Base-by-base conservation (phyloP, 345 rosid genomes). In the Eucalyptus fibrosa region DNA sequence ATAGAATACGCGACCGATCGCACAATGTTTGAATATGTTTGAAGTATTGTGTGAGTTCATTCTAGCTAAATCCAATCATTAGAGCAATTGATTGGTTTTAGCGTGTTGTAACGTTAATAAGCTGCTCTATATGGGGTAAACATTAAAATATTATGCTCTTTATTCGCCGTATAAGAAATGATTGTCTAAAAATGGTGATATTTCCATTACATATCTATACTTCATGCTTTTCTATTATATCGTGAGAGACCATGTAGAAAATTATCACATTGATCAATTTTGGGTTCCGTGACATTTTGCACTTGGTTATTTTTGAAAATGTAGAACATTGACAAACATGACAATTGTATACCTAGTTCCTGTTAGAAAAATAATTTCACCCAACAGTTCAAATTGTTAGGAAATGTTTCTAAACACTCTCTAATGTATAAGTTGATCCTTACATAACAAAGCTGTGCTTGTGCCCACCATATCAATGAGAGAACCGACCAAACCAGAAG, bases 261-360 rank as follows among this genome's bases (percentile, higher is more conserved):
- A 62, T 32, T 67, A 32, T n/a, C 44, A 18, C 12, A 32, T 1
- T 2, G 4, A 67, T 16, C 1, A 4, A 17, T 69, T 32, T 69
- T n/a, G 77, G 37, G 77, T 67, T 67, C 1, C 15, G 1, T 6
- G 3, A 67, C 11, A n/a, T 67, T 67, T 67, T n/a, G 37, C 40
- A n/a, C 40, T n/a, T 2, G 6, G 21, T n/a, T 67, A n/a, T 32
- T 0, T n/a, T 67, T 23, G 77, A n/a, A 17, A 67, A 67, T 67
- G 77, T 7, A 67, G 0, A 16, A 65, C 1, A 16, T n/a, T 17
- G 42, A 6, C 42, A 9, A 32, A 24, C 19, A 32, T 21, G 24
- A 17, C 6, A 4, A 69, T 69, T 17, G 0, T 34, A 67, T 32
- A 32, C 12, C 1, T 16, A 67, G 2, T 4, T 32, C 12, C 1